These are phyloP conservation scores for Neopestalotiopsis sp. DNA, from an alignment of 2,329 filamentous ascomycete species.

Conservation along the genomic window DNA sequence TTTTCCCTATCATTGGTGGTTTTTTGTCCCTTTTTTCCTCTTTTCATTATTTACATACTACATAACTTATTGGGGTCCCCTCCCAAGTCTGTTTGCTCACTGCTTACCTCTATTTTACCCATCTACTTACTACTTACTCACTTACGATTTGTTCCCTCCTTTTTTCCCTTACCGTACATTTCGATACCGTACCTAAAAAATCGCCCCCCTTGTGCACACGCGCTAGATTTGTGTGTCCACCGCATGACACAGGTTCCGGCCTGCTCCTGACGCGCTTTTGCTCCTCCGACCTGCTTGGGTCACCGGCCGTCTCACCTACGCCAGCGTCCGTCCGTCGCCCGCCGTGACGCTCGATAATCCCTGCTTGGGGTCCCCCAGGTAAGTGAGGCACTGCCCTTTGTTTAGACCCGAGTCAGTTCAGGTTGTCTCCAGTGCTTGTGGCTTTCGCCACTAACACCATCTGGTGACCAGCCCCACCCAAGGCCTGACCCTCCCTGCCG, in stretches of 20 bases:
- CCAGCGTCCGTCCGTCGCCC: slow-evolving; percentile 9
- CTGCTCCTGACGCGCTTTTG: not conserved
- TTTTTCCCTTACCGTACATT: not conserved
- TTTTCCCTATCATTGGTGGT: not conserved
- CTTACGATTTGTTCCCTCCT: not conserved
- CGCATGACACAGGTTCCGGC: slow-evolving; percentile 13
- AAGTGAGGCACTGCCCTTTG: slow-evolving; percentile 23
- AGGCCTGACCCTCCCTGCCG: slow-evolving; percentile 27
- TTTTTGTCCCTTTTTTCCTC: slow-evolving; percentile 5
- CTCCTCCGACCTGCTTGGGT: slow-evolving; percentile 12
- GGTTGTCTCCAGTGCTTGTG: slow-evolving; percentile 28
- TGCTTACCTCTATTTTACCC: not conserved
- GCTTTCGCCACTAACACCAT: slow-evolving; percentile 38
- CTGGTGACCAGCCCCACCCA: slow-evolving; percentile 36
- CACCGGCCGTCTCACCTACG: slow-evolving; percentile 16
- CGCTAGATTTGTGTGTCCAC: slow-evolving; percentile 12
- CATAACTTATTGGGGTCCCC: not conserved
- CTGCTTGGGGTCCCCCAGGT: slow-evolving; percentile 9
- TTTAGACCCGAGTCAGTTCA: slow-evolving; percentile 34
- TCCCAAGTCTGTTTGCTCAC: not conserved
- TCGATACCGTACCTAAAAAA: not conserved
- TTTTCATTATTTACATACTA: not conserved
- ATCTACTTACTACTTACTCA: no score
- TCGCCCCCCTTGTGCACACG: not conserved
- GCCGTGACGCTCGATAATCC: slow-evolving; percentile 15